phyloP scores from a whole-genome alignment of 2,329 filamentous ascomycete genomes.

The Cercospora zeina region DNA sequence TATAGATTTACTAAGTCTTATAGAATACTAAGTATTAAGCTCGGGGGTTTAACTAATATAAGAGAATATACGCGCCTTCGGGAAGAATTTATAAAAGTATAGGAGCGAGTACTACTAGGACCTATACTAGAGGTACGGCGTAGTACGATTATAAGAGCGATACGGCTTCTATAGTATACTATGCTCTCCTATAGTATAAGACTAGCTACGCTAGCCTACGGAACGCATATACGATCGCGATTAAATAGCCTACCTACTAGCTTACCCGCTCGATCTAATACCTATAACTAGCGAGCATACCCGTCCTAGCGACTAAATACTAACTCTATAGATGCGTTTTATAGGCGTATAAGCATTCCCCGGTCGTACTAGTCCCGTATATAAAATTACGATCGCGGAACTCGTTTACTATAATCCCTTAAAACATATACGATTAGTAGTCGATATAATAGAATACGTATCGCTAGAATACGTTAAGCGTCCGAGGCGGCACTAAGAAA shows the following conservation, averaged over 20 bases:
- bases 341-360: constrained; percentile 69
- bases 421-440: constrained; percentile 80
- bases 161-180: too few relatives aligned
- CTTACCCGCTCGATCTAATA: constrained; percentile 64
- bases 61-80: too few relatives aligned
- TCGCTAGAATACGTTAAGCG: constrained; percentile 77
- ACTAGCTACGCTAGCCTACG: constrained; percentile 64
- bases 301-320: constrained; percentile 70
- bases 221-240: constrained; percentile 74
- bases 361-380: constrained; percentile 51
- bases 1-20: too few relatives aligned
- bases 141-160: too few relatives aligned
- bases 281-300: constrained; percentile 68
- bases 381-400: constrained; percentile 64
- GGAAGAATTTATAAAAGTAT: too few relatives aligned
- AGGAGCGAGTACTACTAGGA: too few relatives aligned
- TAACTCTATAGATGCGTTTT: constrained; percentile 59
- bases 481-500: constrained; percentile 70
- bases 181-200: too few relatives aligned
- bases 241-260: constrained; percentile 73
- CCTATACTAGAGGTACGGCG: too few relatives aligned
- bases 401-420: constrained; percentile 90
- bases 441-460: constrained; percentile 86
- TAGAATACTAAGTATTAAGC: too few relatives aligned
- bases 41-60: too few relatives aligned